Evolutionary conservation across 345 rosid species (phyloP).

Genomic region (Lumnitzera littorea): DNA sequence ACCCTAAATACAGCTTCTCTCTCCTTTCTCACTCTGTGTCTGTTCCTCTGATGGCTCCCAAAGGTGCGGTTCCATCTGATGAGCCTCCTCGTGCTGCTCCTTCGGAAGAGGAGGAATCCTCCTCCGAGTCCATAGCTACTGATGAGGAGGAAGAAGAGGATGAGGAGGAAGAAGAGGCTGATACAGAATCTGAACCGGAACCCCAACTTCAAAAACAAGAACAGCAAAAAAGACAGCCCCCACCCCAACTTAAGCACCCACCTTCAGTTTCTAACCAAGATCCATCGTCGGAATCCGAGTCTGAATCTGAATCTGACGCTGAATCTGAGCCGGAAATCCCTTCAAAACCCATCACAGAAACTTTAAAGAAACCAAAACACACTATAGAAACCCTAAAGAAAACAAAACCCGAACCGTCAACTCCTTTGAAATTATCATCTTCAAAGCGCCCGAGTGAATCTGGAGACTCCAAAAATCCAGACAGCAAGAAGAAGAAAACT

Average conservation of each 20-base stretch:
- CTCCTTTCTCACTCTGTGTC: too few species aligned
- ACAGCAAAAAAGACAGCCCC: neutral
- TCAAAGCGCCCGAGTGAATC: neutral
- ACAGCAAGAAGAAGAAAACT: neutral
- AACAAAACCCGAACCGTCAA: neutral
- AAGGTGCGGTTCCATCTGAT: neutral
- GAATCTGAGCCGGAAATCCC: constrained; percentile 3
- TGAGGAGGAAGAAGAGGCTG: constrained; percentile 3
- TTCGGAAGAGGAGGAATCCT: constrained; percentile 1
- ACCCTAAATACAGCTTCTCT: too few species aligned
- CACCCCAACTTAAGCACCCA: neutral
- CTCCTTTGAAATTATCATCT: neutral
- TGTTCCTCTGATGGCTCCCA: neutral
- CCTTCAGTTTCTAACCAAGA: neutral
- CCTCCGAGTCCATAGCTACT: neutral
- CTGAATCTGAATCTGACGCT: constrained; percentile 12
- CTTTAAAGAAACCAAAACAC: neutral
- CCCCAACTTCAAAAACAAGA: neutral
- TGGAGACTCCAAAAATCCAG: neutral
- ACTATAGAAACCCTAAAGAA: neutral
- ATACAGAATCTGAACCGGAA: neutral
- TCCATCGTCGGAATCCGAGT: constrained; percentile 1
- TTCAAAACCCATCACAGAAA: constrained; percentile 4
- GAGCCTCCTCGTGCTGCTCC: constrained; percentile 3
- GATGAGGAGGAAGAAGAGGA: neutral